These are phyloP conservation scores for Pugionium cornutum DNA, from an alignment of 345 rosid genomes.

Conservation along the genomic window DNA sequence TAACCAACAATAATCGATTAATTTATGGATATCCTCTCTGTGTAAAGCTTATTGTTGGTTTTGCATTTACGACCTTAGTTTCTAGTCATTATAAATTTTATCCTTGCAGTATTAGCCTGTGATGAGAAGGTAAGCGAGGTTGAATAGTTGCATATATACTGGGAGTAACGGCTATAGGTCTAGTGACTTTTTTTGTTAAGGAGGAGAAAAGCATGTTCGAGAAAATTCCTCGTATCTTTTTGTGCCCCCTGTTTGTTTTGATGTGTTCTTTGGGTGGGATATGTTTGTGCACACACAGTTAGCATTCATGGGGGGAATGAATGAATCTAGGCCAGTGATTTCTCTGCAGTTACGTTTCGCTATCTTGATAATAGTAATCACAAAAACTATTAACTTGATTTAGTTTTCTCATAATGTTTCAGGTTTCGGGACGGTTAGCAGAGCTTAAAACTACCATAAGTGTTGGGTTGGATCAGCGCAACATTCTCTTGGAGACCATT, in stretches of 20 bases:
- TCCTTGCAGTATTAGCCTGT: conserved; percentile 5
- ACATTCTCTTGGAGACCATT: conserved; percentile 65
- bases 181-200: background rate
- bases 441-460: conserved; percentile 79
- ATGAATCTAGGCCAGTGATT: conserved; percentile 12
- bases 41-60: conserved; percentile 1
- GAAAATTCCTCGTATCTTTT: conserved; percentile 19
- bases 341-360: conserved; percentile 16
- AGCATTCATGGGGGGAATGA: conserved; percentile 10
- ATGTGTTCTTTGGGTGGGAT: conserved; percentile 17
- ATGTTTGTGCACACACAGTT: conserved; percentile 8
- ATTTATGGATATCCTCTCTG: conserved; percentile 24
- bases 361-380: conserved; percentile 4
- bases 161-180: background rate
- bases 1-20: background rate
- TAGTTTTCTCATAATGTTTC: conserved; percentile 26
- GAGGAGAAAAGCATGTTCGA: conserved; percentile 12
- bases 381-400: conserved; percentile 17
- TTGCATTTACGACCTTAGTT: conserved; percentile 8
- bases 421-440: conserved; percentile 72
- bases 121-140: conserved; percentile 12
- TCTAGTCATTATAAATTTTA: conserved; percentile 7
- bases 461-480: conserved; percentile 67
- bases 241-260: background rate
- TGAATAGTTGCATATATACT: conserved; percentile 6